Evolutionary conservation across 2,329 filamentous ascomycete species (phyloP), one percentile per base, ranked within the genome.

Genomic region (Dactylellina sp.): DNA sequence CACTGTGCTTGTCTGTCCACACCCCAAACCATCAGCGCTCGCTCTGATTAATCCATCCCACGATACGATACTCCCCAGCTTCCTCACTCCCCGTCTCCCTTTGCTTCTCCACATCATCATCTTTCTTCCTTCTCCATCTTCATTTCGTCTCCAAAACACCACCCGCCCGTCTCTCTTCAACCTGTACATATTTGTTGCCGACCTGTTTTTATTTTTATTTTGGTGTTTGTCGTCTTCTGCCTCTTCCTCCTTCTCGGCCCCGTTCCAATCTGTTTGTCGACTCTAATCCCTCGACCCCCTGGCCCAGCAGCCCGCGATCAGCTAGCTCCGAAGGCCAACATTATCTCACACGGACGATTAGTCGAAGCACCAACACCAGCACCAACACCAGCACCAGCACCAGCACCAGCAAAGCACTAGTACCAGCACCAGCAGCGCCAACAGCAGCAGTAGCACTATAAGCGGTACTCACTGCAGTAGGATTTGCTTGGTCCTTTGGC

Each of bases 1-100:
- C n/a, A 46, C 52, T 18, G 35, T 57, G 62, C 62, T 49, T 66
- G 64, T n/a, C n/a, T n/a, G n/a, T n/a, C 64, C 46, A 53, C 64
- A 46, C 64, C 64, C 64, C 49, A 52, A 70, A 61, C 47, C 64
- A 62, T 61, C 63, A 60, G 63, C 60, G 63, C 63, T 68, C 52
- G 28, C n/a, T n/a, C n/a, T 66, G 64, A 59, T 53, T 49, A 70
- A 55, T 60, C 37, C 52, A 59, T 57, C 57, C 66, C 53, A 72
- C 52, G 39, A 47, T 50, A 39, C 20, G n/a, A n/a, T n/a, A n/a
- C n/a, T 65, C 53, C 18, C 49, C 42, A 35, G 46, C 52, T 52
- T 63, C 53, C 59, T 63, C 49, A 52, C 14, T 46, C 55, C 39
- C 52, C n/a, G n/a, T n/a, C n/a, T n/a, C n/a, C n/a, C 59, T 46